Base-by-base conservation (phyloP, 768 basidiomycete genomes). In the Plicaturopsis crispa region DNA sequence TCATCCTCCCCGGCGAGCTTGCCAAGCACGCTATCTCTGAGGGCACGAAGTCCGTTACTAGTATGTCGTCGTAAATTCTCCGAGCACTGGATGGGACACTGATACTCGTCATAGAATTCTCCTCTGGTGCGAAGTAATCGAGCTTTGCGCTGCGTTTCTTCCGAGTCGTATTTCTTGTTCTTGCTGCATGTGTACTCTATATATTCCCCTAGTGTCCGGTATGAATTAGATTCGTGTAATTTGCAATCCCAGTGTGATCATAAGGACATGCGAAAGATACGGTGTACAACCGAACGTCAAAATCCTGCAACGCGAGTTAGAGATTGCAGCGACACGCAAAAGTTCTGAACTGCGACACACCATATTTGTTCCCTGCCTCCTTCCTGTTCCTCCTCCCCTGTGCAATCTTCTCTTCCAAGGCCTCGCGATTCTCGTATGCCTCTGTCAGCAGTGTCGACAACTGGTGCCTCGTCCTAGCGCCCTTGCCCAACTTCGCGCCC, bases 281-380 rank as follows among this genome's bases (percentile, higher is more conserved):
- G n/a, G n/a, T n/a, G n/a, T n/a, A n/a, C n/a, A n/a, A n/a, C n/a
- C n/a, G n/a, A n/a, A n/a, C n/a, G n/a, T 28, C 26, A 28, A 28
- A 28, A 28, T 14, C 26, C 26, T 28, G 14, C 26, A 28, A 28
- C 8, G 10, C 26, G 14, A 28, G 14, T 28, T 28, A 8, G 10
- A 28, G 14, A 28, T 28, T 8, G 10, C 26, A 8, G 26, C 26
- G 14, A 14, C 26, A 28, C 8, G 14, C 8, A 28, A 28, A 28
- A 14, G 14, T 8, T 14, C 26, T 14, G 14, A 8, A 33, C 7
- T 13, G 23, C 20, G n/a, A 62, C 72, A 43, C 49, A 82, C 89
- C 89, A 49, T 92, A 91, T 70, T 91, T 92, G 60, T 87, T 90
- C 7, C 89, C 89, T 0, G 89, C 87, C 52, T 89, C 85, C 55